Base-by-base conservation (phyloP, 257 asterid species). In the Solanum megistacrolobum region DNA sequence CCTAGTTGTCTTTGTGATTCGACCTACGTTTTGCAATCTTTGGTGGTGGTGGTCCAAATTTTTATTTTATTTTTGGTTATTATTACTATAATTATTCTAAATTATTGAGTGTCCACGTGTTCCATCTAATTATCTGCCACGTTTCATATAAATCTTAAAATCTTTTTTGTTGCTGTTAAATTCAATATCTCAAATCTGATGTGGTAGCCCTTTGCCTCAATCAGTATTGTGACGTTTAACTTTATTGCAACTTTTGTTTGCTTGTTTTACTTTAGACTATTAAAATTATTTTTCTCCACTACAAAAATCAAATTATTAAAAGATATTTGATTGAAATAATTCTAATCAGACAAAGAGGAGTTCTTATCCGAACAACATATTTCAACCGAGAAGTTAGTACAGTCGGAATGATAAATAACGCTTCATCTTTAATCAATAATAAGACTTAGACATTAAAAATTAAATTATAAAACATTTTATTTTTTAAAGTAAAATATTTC, bases 1-100 rank as follows among this genome's bases (percentile, higher is more conserved):
- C 71, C 73, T 92, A 89, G 93, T 87, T 89, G 91, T 88, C 84
- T 89, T 83, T n/a, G 83, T 87, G 92, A 93, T 92, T 90, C 88
- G 90, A 87, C 71, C 93, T 87, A 87, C 48, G 38, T 48, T 52
- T 66, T 41, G 13, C 46, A 58, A 58, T 86, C 91, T 90, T 87
- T 62, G 6, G 65, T 75, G 72, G 84, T 78, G 89, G 88, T 93
- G 92, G 87, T 89, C 89, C 88, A 9, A 35, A 86, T 32, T 39
- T 6, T 12, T 76, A n/a, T 2, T 23, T 11, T 27, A 4, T 4
- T 60, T 52, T 34, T 35, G 62, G 25, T 20, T 34, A 20, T 73
- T 73, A 34, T 69, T 29, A 68, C 32, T 68, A 29, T 69, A 29
- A 29, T 34, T 38, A 65, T 81, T 43, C 14, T 71, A 85, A 88